Evolutionary conservation across 768 basidiomycete species (phyloP), one percentile per base, ranked within the genome.

Genomic region (Clavulina sp.): DNA sequence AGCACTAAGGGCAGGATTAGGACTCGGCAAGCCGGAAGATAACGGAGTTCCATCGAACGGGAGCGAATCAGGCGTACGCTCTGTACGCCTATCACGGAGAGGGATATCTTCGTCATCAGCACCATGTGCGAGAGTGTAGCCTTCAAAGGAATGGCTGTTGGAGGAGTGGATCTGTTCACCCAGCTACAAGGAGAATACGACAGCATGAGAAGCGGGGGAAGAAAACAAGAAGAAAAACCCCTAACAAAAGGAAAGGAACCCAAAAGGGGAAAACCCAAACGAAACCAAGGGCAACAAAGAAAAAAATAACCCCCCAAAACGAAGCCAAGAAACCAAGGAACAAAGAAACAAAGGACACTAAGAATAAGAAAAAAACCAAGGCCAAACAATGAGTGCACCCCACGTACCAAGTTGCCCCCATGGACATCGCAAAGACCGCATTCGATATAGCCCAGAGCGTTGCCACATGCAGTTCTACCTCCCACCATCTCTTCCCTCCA

Each of bases 251-350:
- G 21, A 38, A 79, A 2, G 92, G 92, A 2, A 80, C 88, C 93
- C 92, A 96, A 64, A 84, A 81, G 0, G 81, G 76, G 49, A 96
- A 73, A 4, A 88, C 88, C 86, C 85, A 95, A n/a, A 84, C 81
- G 58, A 95, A 81, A 0, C 93, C 93, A 4, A 80, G 80, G 9
- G 84, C 57, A 5, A 80, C 74, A 48, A 95, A 76, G 54, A 96
- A 71, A 9, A 79, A 51, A 0, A 83, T 88, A 16, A 86, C 81
- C 0, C 81, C 78, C 16, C 60, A 60, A 0, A 91, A 81, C 18
- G 72, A 77, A 5, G 74, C 71, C 2, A 78, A 81, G 57, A 91
- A 74, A 57, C 86, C 92, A 59, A 23, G 49, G 49, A 55, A 50
- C 36, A 32, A 44, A 30, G 40, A n/a, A n/a, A n/a, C n/a, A n/a